Conservation (phyloP, 352 stramenopile genomes). For the Pythium apleroticum region DNA sequence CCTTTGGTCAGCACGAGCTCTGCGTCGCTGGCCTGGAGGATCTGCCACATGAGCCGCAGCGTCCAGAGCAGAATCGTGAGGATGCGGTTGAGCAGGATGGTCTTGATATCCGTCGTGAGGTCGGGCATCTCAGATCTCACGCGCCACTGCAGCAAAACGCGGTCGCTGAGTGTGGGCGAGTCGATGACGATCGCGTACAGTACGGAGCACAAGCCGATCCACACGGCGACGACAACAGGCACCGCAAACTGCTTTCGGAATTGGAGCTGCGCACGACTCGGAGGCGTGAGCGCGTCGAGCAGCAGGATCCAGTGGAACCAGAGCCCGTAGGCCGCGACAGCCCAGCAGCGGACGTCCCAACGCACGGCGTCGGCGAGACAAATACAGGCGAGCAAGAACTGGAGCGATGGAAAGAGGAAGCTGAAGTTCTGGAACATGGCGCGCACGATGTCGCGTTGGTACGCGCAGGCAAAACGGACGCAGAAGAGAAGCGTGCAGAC, state of each 20-base stretch:
- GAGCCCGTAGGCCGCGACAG: constrained; percentile 14
- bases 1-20: constrained; percentile 25
- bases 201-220: constrained; percentile 20
- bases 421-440: constrained; percentile 20
- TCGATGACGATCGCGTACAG: constrained; percentile 17
- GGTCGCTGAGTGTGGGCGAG: constrained; percentile 13
- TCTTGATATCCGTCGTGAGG: constrained; percentile 14
- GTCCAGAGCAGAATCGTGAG: constrained; percentile 25
- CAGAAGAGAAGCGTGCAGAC: constrained; percentile 14
- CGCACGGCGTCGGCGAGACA: constrained; percentile 18
- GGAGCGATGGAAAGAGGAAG: constrained; percentile 27
- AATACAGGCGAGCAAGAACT: constrained; percentile 16
- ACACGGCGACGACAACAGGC: constrained; percentile 16
- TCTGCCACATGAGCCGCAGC: constrained; percentile 16
- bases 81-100: constrained; percentile 22
- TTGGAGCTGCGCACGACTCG: not conserved
- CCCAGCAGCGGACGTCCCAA: constrained; percentile 23
- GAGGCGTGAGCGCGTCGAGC: constrained; percentile 20
- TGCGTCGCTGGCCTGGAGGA: constrained; percentile 4
- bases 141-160: constrained; percentile 6
- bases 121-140: not conserved
- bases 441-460: constrained; percentile 18
- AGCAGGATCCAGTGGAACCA: constrained; percentile 30
- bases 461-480: constrained; percentile 2
- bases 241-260: constrained; percentile 16